These are phyloP conservation scores for Sclerospora graminicola DNA, from an alignment of 352 stramenopile species.

Conservation along the genomic window DNA sequence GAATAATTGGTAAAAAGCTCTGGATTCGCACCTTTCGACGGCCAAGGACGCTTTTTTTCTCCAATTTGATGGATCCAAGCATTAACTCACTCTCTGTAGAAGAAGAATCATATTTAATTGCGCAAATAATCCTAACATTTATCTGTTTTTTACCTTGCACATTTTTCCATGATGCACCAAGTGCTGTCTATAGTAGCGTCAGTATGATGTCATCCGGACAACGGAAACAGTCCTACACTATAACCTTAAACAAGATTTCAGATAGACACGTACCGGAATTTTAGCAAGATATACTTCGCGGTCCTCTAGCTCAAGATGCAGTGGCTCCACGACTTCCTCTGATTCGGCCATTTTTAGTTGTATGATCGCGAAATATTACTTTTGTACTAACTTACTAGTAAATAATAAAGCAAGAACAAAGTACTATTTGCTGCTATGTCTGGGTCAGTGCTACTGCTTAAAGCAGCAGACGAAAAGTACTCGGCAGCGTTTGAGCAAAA, in stretches of 20 bases:
- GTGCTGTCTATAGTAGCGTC: constrained; percentile 34
- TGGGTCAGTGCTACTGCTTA: constrained; percentile 47
- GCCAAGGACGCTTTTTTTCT: constrained; percentile 58
- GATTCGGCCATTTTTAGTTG: constrained; percentile 58
- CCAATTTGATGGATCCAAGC: constrained; percentile 76
- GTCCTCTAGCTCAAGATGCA: constrained; percentile 82
- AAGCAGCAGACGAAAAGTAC: constrained; percentile 55
- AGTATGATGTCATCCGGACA: constrained; percentile 1
- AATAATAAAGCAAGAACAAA: no score
- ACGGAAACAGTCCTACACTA: no score
- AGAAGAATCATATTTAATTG: neutral
- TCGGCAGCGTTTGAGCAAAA: constrained; percentile 21
- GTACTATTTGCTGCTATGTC: no score
- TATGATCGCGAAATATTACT: no score
- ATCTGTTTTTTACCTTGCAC: constrained; percentile 43
- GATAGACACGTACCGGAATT: constrained; percentile 54
- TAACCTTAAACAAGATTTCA: neutral
- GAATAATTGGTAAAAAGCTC: neutral
- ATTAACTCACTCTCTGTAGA: constrained; percentile 76
- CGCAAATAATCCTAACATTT: neutral
- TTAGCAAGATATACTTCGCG: constrained; percentile 83
- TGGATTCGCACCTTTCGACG: constrained; percentile 49
- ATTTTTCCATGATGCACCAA: constrained; percentile 74
- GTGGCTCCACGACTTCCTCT: constrained; percentile 83
- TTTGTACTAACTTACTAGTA: neutral